phyloP scores from a whole-genome alignment of 495 filamentous ascomycete species.

The Penicillium odoratum region DNA sequence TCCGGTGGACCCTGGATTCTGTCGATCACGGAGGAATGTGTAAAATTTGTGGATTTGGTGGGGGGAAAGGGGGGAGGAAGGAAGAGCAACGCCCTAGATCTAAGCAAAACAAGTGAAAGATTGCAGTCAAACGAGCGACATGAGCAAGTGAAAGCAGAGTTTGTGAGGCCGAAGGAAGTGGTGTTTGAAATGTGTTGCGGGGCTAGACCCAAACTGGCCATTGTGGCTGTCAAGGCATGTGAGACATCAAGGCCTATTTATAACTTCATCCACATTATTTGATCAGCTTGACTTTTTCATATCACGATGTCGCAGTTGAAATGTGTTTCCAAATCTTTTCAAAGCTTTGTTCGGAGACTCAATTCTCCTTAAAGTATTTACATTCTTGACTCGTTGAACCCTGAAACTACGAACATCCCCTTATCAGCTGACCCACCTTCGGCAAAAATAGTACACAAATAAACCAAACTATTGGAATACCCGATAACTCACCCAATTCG shows the following conservation, averaged over 20 bases:
- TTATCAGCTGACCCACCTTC: not conserved
- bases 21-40: conserved; percentile 23
- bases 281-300: not conserved
- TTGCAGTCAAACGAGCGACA: conserved; percentile 19
- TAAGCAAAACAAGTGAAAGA: not conserved
- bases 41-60: conserved; percentile 1
- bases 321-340: not conserved
- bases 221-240: conserved; percentile 16
- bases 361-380: not conserved
- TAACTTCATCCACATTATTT: conserved; percentile 1
- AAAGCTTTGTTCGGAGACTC: not conserved
- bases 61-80: not conserved
- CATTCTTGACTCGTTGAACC: not conserved
- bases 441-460: not conserved
- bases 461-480: not conserved
- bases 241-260: conserved; percentile 30
- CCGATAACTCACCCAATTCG: too few relatives aligned
- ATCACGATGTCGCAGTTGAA: not conserved
- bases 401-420: not conserved
- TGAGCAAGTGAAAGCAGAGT: conserved; percentile 1
- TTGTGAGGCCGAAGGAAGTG: conserved; percentile 3
- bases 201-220: conserved; percentile 27
- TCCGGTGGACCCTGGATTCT: conserved; percentile 18
- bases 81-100: not conserved
- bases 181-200: conserved; percentile 23